Evolutionary conservation across 2,329 filamentous ascomycete species (phyloP), one percentile per base, ranked within the genome.

Genomic region (Penicillium capsulatum): DNA sequence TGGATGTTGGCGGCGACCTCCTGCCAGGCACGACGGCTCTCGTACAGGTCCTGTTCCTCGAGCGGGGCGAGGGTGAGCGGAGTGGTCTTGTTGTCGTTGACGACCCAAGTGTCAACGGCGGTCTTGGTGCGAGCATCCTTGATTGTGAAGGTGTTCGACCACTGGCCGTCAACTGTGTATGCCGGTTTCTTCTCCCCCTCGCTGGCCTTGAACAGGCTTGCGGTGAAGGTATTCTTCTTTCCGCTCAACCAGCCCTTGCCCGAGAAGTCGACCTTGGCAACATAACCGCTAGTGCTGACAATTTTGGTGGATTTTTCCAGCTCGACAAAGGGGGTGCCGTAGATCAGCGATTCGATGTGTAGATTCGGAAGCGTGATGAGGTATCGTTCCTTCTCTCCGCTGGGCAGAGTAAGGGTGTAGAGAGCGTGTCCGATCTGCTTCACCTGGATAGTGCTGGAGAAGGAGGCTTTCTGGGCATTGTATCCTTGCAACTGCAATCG

Each of bases 391-490:
- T 65, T 64, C 51, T 76, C 68, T 56, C 64, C 73, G 14, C 85
- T 83, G 15, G 63, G 71, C 28, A 57, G 59, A 31, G 62, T 69
- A 43, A 96, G 71, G 34, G 86, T 85, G 48, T 91, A 76, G 22
- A 94, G 72, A 28, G 90, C 90, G 60, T 96, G 90, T 24, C 91
- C 91, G 54, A 94, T 84, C 70, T 94, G 88, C 75, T 94, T 95
- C 60, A 98, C 84, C 58, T 91, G 85, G 65, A 97, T 96, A 31
- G 91, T 95, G 54, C 84, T 83, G 47, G 85, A 86, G 68, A 98
- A 96, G 11, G 88, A 94, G 3, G 91, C 90, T 66, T 95, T 97
- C 63, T 97, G 92, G 11, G 86, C 91, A 59, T 97, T 96, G 71
- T 95, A 96, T 37, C 91, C 91, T 70, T 81, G 74, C 15, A 83